These are phyloP conservation scores for Phialophora tarda DNA, from an alignment of 2,329 filamentous ascomycete species.

Conservation along the genomic window DNA sequence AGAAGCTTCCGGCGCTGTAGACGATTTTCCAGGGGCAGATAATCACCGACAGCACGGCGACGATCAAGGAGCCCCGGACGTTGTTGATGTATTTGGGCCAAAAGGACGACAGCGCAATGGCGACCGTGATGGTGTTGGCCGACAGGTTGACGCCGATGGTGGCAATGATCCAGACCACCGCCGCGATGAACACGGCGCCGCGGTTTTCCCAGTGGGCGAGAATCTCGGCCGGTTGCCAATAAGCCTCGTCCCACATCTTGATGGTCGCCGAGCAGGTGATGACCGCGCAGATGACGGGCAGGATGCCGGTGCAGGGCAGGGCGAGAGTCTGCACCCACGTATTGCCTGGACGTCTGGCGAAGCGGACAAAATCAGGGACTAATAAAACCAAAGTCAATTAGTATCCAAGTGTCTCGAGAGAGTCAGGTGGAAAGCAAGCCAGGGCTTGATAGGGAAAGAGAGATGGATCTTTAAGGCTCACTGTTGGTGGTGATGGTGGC, in stretches of 20 bases:
- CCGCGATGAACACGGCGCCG: slow-evolving; percentile 44
- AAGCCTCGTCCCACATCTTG: slow-evolving; percentile 38
- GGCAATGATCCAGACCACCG: slow-evolving; percentile 48
- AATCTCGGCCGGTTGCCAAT: slow-evolving; percentile 44
- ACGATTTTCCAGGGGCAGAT: slow-evolving; percentile 64
- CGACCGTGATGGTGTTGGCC: slow-evolving; percentile 58
- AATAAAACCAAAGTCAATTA: too few species aligned
- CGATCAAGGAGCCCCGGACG: slow-evolving; percentile 59
- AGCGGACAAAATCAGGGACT: slow-evolving; percentile 45
- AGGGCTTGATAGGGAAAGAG: neutral
- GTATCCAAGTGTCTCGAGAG: too few species aligned
- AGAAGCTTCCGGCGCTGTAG: slow-evolving; percentile 40
- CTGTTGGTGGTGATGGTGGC: slow-evolving; percentile 6
- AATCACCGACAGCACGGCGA: slow-evolving; percentile 68
- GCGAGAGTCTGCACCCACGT: slow-evolving; percentile 51
- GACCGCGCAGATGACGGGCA: slow-evolving; percentile 59
- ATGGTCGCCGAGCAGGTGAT: slow-evolving; percentile 48
- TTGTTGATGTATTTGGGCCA: slow-evolving; percentile 59
- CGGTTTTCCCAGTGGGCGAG: slow-evolving; percentile 41
- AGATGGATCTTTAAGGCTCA: neutral
- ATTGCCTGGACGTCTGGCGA: slow-evolving; percentile 41
- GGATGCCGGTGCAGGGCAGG: slow-evolving; percentile 51
- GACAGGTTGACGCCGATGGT: slow-evolving; percentile 55
- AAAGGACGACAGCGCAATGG: slow-evolving; percentile 60
- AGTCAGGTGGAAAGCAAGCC: too few species aligned